Evolutionary conservation across 2,329 filamentous ascomycete species (phyloP), one percentile per base, ranked within the genome.

Genomic region (Aspergillus sp.): DNA sequence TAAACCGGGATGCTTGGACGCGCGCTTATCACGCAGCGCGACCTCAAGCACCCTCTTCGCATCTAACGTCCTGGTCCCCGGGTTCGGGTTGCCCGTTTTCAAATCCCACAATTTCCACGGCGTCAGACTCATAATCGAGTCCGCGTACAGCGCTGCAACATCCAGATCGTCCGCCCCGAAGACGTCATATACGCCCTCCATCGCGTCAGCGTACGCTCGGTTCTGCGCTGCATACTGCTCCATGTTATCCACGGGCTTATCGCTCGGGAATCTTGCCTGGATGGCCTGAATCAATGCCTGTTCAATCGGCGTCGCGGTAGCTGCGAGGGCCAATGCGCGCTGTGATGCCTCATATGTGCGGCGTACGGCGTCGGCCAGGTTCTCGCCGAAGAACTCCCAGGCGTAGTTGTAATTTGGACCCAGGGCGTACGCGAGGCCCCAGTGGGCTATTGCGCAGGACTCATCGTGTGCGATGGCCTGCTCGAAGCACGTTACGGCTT

Each of bases 371-470:
- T 41, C 72, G 9, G 77, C 71, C 3, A 87, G 76, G 61, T 92
- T 89, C 0, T 77, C 72, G 55, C 88, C 87, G 63, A 91, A 91
- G 21, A 85, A 80, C 27, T 85, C 82, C 90, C 90, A 92, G 0
- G 89, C 86, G 67, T 91, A 91, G 76, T 93, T 90, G 72, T 90
- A 88, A 68, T 93, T 92, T 3, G 90, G 90, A 0, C 90, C 90
- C 0, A 90, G 75, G 2, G 87, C 79, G 68, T 89, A 91, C 0
- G 90, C 73, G 9, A 77, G 61, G 0, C 74, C 75, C 75, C 75
- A 77, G 57, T 76, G 72, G 6, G 74, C 75, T 65, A 77, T 74
- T 1, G 73, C 69, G 56, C 72, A 77, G 14, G 60, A 52, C 12
- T 63, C 61, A 61, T 77, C 75, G 52, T 70, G 51, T 0, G 62